Evolutionary conservation across 2,329 filamentous ascomycete species (phyloP).

Genomic region (Dactylellina sp.): DNA sequence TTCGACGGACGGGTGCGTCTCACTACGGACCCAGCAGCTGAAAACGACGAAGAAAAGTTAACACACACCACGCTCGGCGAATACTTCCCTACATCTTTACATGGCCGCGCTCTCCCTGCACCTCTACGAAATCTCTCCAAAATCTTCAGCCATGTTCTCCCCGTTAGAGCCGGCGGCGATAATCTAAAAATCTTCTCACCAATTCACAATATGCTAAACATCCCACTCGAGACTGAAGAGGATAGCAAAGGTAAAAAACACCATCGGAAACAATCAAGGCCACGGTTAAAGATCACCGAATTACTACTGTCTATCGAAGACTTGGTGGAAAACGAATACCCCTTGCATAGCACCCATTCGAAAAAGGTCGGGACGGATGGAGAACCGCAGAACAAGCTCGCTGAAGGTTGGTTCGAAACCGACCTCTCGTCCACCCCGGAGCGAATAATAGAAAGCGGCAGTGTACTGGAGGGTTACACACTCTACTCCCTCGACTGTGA

Average conservation of each 20-base stretch:
- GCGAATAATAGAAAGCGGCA: slow-evolving; percentile 79
- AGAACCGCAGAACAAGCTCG: slow-evolving; percentile 66
- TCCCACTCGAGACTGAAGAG: slow-evolving; percentile 84
- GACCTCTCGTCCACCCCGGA: slow-evolving; percentile 75
- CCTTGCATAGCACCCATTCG: slow-evolving; percentile 77
- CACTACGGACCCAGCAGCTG: slow-evolving; percentile 51
- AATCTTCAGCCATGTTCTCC: slow-evolving; percentile 90
- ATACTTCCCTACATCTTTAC: slow-evolving; percentile 60
- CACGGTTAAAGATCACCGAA: slow-evolving; percentile 71
- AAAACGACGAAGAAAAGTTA: background rate
- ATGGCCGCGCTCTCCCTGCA: slow-evolving; percentile 62
- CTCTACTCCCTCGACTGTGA: slow-evolving; percentile 91
- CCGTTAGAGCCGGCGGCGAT: slow-evolving; percentile 86
- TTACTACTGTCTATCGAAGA: slow-evolving; percentile 80
- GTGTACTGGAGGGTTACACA: slow-evolving; percentile 82
- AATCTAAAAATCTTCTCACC: slow-evolving; percentile 68
- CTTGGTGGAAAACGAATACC: slow-evolving; percentile 83
- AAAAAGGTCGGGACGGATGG: slow-evolving; percentile 60
- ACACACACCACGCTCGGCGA: slow-evolving; percentile 23
- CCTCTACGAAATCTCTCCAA: slow-evolving; percentile 65
- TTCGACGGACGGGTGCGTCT: slow-evolving; percentile 73
- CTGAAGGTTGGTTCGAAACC: slow-evolving; percentile 85
- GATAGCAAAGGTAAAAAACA: slow-evolving; percentile 71
- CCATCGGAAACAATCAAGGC: slow-evolving; percentile 13
- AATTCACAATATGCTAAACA: slow-evolving; percentile 76